These are phyloP conservation scores for Penicillium sp. DNA, from an alignment of 2,329 filamentous ascomycete genomes.

Conservation along the genomic window DNA sequence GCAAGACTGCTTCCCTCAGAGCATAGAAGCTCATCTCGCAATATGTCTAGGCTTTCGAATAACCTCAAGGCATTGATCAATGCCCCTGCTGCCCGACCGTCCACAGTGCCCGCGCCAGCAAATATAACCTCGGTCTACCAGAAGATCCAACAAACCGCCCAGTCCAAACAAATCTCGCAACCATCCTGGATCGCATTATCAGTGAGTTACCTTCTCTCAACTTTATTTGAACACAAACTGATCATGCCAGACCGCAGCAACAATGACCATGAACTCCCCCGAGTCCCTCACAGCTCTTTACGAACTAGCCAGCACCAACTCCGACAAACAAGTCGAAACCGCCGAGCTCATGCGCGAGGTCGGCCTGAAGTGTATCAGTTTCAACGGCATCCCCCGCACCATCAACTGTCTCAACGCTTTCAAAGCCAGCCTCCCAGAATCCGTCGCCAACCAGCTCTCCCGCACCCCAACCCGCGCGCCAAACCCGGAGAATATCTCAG, in stretches of 20 bases:
- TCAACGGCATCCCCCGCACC: slow-evolving; percentile 66
- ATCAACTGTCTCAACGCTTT: slow-evolving; percentile 81
- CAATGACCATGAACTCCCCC: slow-evolving; percentile 83
- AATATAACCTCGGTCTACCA: slow-evolving; percentile 65
- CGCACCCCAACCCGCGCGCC: slow-evolving; percentile 57
- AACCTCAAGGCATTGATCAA: slow-evolving; percentile 73
- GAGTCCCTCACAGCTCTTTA: slow-evolving; percentile 51
- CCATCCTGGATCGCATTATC: slow-evolving; percentile 67
- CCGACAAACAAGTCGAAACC: slow-evolving; percentile 29
- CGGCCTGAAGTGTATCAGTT: slow-evolving; percentile 49
- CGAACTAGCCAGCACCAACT: slow-evolving; percentile 17
- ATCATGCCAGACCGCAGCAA: slow-evolving; percentile 66
- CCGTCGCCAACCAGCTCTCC: slow-evolving; percentile 55
- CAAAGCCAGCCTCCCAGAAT: slow-evolving; percentile 59
- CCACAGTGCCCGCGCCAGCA: slow-evolving; percentile 62
- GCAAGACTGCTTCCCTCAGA: not conserved
- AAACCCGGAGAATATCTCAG: slow-evolving; percentile 54
- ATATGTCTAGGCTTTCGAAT: slow-evolving; percentile 71
- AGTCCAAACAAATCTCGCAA: slow-evolving; percentile 59
- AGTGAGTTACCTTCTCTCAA: slow-evolving; percentile 39
- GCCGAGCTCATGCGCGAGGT: slow-evolving; percentile 48
- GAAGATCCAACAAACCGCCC: slow-evolving; percentile 63
- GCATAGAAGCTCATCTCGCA: slow-evolving; percentile 9
- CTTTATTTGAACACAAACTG: not conserved
- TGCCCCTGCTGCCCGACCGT: slow-evolving; percentile 64